Conservation (phyloP, 306 rosid species). For the Glycyrrhiza uralensis region DNA sequence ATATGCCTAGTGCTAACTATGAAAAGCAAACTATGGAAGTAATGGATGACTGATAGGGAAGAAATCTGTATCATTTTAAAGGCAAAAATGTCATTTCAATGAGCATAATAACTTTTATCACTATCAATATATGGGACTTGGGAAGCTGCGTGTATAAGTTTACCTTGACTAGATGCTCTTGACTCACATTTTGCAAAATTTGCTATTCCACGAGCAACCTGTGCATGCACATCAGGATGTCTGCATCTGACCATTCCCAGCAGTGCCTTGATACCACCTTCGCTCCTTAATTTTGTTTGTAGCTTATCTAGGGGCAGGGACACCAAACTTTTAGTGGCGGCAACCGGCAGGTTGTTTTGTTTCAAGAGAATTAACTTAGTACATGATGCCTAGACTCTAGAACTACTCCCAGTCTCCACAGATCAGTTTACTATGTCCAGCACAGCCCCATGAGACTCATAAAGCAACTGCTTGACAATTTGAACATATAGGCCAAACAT, state of each 20-base stretch:
- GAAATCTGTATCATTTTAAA: slow-evolving; percentile 11
- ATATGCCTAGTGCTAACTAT: not conserved
- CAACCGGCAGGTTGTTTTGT: not conserved
- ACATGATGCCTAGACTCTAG: slow-evolving; percentile 6
- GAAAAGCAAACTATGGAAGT: slow-evolving; percentile 8
- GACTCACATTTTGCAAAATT: slow-evolving; percentile 95
- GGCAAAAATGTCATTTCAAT: not conserved
- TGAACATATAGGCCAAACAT: slow-evolving; percentile 1
- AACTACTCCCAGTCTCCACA: slow-evolving; percentile 12
- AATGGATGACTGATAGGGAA: slow-evolving; percentile 11
- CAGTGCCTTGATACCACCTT: slow-evolving; percentile 90
- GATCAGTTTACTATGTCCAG: slow-evolving; percentile 10
- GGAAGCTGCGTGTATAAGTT: slow-evolving; percentile 20
- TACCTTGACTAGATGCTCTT: slow-evolving; percentile 92
- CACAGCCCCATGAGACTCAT: not conserved
- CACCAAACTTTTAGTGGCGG: slow-evolving; percentile 24
- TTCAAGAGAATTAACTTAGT: slow-evolving; percentile 4
- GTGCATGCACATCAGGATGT: slow-evolving; percentile 98
- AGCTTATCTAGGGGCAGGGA: slow-evolving; percentile 61
- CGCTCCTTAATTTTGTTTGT: slow-evolving; percentile 68
- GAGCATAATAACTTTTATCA: not conserved
- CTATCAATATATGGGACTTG: not conserved
- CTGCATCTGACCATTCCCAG: slow-evolving; percentile 94
- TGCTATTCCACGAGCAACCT: slow-evolving; percentile 98
- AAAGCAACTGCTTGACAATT: not conserved